Conservation (phyloP, 2,329 filamentous ascomycete genomes). For the Paraconiothyrium brasiliense region DNA sequence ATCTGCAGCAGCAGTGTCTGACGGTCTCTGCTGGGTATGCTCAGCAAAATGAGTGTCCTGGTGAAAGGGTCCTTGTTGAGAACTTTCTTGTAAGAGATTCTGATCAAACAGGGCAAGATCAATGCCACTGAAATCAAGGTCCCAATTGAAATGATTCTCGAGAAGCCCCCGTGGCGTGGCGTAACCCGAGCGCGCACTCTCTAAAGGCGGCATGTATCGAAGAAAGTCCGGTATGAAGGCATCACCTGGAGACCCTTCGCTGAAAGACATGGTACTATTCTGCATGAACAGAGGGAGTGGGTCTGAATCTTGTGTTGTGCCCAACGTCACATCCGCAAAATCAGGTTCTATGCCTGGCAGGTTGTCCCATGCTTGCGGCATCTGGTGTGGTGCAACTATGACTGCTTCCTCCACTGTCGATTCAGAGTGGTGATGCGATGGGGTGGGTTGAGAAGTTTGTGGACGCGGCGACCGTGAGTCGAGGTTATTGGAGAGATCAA, state of each 20-base stretch:
- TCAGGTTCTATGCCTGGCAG: background rate
- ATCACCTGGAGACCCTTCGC: constrained; percentile 29
- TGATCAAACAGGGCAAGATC: constrained; percentile 57
- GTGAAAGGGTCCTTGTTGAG: constrained; percentile 29
- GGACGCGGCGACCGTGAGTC: constrained; percentile 19
- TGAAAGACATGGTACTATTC: background rate
- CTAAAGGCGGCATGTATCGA: constrained; percentile 41
- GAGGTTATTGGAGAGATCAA: constrained; percentile 39
- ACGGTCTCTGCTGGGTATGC: constrained; percentile 10
- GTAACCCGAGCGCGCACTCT: constrained; percentile 46
- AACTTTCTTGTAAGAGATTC: constrained; percentile 51
- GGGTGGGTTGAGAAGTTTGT: background rate
- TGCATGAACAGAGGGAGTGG: constrained; percentile 8
- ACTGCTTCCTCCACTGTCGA: background rate
- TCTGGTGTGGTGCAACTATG: background rate
- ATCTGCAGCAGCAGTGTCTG: constrained; percentile 30
- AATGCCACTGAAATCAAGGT: constrained; percentile 56
- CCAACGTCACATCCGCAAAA: background rate
- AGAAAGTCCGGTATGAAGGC: constrained; percentile 39
- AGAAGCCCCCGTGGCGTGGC: constrained; percentile 57
- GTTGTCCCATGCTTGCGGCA: background rate
- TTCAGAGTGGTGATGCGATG: background rate
- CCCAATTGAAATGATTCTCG: constrained; percentile 56
- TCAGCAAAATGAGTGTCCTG: constrained; percentile 32
- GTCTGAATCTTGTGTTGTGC: background rate